Evolutionary conservation across 441 rosid species (phyloP).

Genomic region (Euphorbia corollata): DNA sequence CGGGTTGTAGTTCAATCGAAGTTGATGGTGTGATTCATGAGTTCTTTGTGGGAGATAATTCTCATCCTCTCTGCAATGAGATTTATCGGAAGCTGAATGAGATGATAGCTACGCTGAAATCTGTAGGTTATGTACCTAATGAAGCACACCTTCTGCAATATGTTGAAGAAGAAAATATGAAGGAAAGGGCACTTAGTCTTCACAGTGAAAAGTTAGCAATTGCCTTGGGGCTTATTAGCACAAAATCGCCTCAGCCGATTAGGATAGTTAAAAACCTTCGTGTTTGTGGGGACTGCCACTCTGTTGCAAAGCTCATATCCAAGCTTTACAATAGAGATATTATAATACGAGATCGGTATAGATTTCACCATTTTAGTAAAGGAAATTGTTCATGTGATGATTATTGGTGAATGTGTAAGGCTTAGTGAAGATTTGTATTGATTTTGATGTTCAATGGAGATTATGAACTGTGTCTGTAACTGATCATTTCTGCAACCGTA

Average conservation of each 20-base stretch:
- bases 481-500: background rate
- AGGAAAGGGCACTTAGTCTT: conserved; percentile 51
- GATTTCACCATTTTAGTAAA: conserved; percentile 62
- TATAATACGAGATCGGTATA: conserved; percentile 48
- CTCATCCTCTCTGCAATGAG: conserved; percentile 40
- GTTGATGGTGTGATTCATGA: conserved; percentile 55
- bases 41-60: conserved; percentile 53
- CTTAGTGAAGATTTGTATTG: background rate
- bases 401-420: conserved; percentile 44
- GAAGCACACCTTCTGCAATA: conserved; percentile 51
- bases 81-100: conserved; percentile 53
- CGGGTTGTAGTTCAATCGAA: conserved; percentile 66
- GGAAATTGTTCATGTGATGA: conserved; percentile 71
- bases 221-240: conserved; percentile 56
- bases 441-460: too few species aligned
- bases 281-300: conserved; percentile 66
- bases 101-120: conserved; percentile 37
- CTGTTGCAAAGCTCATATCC: conserved; percentile 58
- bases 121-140: conserved; percentile 46
- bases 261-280: conserved; percentile 66
- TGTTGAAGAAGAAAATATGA: conserved; percentile 59
- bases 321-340: conserved; percentile 50
- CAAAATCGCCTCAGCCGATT: conserved; percentile 35
- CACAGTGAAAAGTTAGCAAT: conserved; percentile 77
- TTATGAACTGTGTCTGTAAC: background rate